Evolutionary conservation across 1,139 yeast genomes (phyloP), one percentile per base, ranked within the genome.

Genomic region (Ashbya aceris): DNA sequence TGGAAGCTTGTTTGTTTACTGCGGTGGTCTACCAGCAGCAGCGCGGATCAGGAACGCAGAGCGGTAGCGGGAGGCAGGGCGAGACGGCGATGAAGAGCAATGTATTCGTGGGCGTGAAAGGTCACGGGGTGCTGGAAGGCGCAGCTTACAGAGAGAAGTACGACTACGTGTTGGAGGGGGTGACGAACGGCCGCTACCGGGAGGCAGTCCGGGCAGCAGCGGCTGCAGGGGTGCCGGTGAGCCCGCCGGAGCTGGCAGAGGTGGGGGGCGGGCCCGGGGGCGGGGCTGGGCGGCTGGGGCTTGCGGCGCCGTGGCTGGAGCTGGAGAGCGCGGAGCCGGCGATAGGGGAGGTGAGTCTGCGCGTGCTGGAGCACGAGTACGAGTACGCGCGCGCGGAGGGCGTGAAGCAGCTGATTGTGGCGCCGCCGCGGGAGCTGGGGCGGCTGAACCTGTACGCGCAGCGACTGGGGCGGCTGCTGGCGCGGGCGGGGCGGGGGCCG

Each of bases 261-360:
- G 63, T 70, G 3, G 65, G 65, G 36, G 41, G 34, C 6, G 32
- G 40, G 14, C 30, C 49, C 8, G 49, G 51, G 8, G 47, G 51
- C 9, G 39, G 30, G 10, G 36, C 28, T 23, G 31, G 31, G 26
- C 55, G 51, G 30, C 55, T 61, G 33, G 83, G 82, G 0, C 52
- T 78, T 30, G 60, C 78, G 1, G 72, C 83, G 0, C 75, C 82
- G 1, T 79, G 84, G 83, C 66, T 77, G 9, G 83, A 79, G 51
- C 60, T 78, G 30, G 84, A 78, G 47, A 69, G 77, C 27, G 62
- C 63, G 17, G 74, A 76, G 53, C 58, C 62, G 0, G 49, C 65
- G 3, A 65, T 74, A 8, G 73, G 79, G 29, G 73, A 70, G 46
- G 62, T 77, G 42, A 73, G 80, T 2, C 61, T 62, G 29, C 78